Evolutionary conservation across 768 basidiomycete genomes (phyloP), one percentile per base, ranked within the genome.

Genomic region (Kwoniella mangroviensis): DNA sequence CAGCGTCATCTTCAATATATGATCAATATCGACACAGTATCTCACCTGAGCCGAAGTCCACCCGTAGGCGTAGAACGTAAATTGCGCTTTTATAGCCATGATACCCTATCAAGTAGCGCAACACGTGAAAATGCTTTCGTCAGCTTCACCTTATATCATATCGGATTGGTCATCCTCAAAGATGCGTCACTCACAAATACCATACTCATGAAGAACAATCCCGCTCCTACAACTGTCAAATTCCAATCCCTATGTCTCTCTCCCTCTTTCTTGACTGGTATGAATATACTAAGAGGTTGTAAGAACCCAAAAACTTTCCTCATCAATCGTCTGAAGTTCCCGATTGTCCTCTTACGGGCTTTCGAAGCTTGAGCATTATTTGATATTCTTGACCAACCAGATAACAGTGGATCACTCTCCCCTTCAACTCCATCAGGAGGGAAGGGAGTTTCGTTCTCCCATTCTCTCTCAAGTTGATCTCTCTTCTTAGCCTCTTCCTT

Each of bases 271-370:
- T 83, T 84, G 61, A 86, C 85, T 15, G 92, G 92, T 28, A 87
- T 51, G 78, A 94, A 91, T 76, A 92, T 86, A 0, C 86, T 85
- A 45, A 94, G 86, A 0, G 93, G 92, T 9, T 86, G 85, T 26
- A 92, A 67, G 63, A 92, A 85, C 0, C 86, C 84, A 10, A 84
- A 70, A 12, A 84, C 79, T 28, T 84, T 83, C n/a, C 80, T 75
- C 69, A 85, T 81, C 58, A 59, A 64, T 66, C 73, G 72, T 68
- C 71, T 80, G 75, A 73, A 59, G 62, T 59, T 76, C 52, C 81
- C 82, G 9, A 64, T 60, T 15, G 73, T 70, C 58, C 72, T 76
- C 52, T 80, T 79, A 5, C 63, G 52, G 2, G 76, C 60, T 55
- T 69, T 73, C 4, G 70, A 73, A 15, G 60, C 55, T 15, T 61